A percentile compares a stretch with the other conserved stretches of the same genome.
phyloP scores from a whole-genome alignment of 2,329 filamentous ascomycete genomes.

The Exophiala mesophila region DNA sequence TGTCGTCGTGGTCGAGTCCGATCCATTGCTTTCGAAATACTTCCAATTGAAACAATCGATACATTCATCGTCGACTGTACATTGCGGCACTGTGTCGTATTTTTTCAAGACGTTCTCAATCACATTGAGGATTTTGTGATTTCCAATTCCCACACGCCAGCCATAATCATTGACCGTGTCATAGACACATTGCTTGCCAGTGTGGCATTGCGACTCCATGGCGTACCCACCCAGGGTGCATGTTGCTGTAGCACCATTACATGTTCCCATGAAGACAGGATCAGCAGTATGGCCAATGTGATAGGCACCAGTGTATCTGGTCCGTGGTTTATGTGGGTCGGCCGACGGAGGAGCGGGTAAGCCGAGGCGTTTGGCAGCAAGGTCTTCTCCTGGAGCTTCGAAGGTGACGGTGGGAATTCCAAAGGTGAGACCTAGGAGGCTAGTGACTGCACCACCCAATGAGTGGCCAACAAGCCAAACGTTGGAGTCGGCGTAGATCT shows the following conservation, averaged over 20 bases:
- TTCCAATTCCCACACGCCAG: conserved; percentile 86
- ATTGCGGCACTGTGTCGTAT: conserved; percentile 76
- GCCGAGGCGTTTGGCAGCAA: conserved; percentile 77
- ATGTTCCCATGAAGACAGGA: conserved; percentile 88
- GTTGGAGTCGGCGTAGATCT: conserved; percentile 75
- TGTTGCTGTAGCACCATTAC: conserved; percentile 81
- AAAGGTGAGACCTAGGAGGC: conserved; percentile 85
- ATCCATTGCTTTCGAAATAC: conserved; percentile 88
- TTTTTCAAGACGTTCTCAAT: conserved; percentile 81
- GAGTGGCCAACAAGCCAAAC: conserved; percentile 93
- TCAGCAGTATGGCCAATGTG: conserved; percentile 97
- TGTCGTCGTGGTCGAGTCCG: conserved; percentile 64
- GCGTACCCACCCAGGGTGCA: conserved; percentile 93
- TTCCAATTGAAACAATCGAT: conserved; percentile 92
- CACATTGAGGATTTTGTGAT: conserved; percentile 82
- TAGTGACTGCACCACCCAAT: conserved; percentile 80
- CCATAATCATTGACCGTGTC: conserved; percentile 88
- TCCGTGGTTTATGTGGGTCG: conserved; percentile 61
- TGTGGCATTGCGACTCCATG: conserved; percentile 87
- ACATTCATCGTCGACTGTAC: conserved; percentile 71
- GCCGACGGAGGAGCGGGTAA: conserved; percentile 78
- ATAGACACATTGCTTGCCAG: conserved; percentile 81
- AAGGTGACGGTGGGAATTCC: conserved; percentile 88
- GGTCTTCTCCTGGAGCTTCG: conserved; percentile 84
- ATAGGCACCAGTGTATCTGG: conserved; percentile 69